Evolutionary conservation across 768 basidiomycete species (phyloP), one percentile per base, ranked within the genome.

Genomic region (Pholiota conissans): DNA sequence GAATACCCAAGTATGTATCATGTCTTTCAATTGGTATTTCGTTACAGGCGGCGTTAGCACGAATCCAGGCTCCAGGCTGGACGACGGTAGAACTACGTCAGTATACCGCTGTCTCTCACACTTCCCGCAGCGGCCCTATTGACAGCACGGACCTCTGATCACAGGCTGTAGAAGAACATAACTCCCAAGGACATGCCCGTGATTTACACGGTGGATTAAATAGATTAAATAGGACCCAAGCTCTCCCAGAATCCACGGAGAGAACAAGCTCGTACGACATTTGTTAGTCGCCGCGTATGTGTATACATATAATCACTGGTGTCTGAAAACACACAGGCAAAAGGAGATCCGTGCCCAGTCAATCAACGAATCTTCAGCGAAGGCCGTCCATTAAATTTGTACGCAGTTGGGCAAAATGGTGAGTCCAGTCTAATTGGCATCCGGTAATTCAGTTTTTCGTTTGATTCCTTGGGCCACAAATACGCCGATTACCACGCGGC

Each of bases 1-100:
- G 18, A 28, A 52, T 52, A 39, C 13, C 52, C 52, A 40, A 52
- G 52, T 39, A 40, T 52, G 27, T 52, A 42, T 22, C 37, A 40
- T 32, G 26, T 28, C 14, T 28, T 22, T 28, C n/a, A 52, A 40
- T 28, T 32, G 30, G 28, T 27, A 10, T 52, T 40, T 39, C 52
- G 52, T 40, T 39, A 28, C 28, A 32, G 52, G 24, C 37, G 52
- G 49, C 37, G 18, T 42, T 52, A 52, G 37, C 11, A 39, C 20
- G 49, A 24, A 13, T 32, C 30, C 30, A 34, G 48, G 30, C 49
- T 50, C 30, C 49, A 45, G 24, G 42, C 11, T 24, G 42, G 18
- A 45, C 42, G 9, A 22, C 20, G 42, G 42, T 45, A 45, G 42
- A 45, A 45, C 22, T 45, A 24, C 42, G 22, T 45, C 42, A 45